Base-by-base conservation (phyloP, 495 filamentous ascomycete genomes). In the Entonaema liquescens region DNA sequence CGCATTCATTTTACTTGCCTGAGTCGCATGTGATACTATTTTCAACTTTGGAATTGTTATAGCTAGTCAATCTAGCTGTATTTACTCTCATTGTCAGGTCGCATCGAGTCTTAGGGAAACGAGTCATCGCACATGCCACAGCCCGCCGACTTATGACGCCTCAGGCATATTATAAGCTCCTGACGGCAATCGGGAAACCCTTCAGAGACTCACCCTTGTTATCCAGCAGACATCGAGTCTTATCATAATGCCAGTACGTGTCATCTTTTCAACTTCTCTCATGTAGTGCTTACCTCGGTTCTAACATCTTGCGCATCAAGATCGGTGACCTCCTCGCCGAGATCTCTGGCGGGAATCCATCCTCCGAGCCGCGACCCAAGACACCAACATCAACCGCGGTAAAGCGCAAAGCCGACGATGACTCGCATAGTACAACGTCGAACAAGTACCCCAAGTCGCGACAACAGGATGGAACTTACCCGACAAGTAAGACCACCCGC, bases 401-500 rank as follows among this genome's bases (percentile, higher is more conserved):
- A 2, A 87, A 88, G 76, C 84, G 85, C 71, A 88, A 86, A 67
- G 81, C 84, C 28, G 84, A 85, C 26, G 81, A 85, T 61, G 80
- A 83, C 50, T 62, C 73, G 17, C 67, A 63, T 23, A 70, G 47
- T 38, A 38, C 67, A 21, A 68, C 73, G 19, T 79, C 79, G 13
- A 65, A 75, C 8, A 79, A 78, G 42, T 21, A 66, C 49, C 54
- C 66, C 50, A 76, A 74, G 56, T 62, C 73, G 62, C 67, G 64
- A 55, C 72, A 71, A 58, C 60, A 74, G 67, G 61, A 74, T 70
- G 65, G 67, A 17, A 69, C 68, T 58, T 68, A 76, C 57, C 71
- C 72, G 57, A 57, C 70, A 70, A 75, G 50, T 70, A 71, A 71
- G 70, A 26, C 70, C 62, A 66, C 62, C 59, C 63, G 74, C 42